These are phyloP conservation scores for Blastomyces percursus DNA, from an alignment of 2,329 filamentous ascomycete genomes.

Conservation along the genomic window DNA sequence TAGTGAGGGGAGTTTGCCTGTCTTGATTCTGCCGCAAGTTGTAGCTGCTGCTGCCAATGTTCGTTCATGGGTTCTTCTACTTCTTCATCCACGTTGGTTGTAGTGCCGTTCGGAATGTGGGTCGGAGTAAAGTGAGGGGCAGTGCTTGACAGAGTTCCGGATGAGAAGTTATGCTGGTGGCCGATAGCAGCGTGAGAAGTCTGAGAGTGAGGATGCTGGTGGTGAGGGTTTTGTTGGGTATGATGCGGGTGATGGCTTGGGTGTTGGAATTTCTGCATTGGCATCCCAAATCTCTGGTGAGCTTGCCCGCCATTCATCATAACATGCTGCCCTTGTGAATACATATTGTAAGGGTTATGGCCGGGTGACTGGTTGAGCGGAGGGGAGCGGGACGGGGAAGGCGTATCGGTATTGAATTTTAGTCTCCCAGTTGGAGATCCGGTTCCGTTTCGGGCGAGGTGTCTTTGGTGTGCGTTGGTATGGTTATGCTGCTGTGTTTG, in stretches of 20 bases:
- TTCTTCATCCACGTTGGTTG: constrained; percentile 44
- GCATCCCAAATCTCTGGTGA: constrained; percentile 40
- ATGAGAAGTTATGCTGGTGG: constrained; percentile 42
- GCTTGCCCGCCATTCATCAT: constrained; percentile 41
- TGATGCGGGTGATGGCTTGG: constrained; percentile 37
- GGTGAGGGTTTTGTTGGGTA: constrained; percentile 33
- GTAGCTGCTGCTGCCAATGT: constrained; percentile 83
- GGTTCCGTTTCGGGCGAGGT: constrained; percentile 36
- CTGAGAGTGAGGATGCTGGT: constrained; percentile 32
- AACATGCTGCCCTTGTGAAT: constrained; percentile 39
- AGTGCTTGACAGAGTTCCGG: constrained; percentile 35
- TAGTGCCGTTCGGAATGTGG: constrained; percentile 51
- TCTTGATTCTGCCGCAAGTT: constrained; percentile 62
- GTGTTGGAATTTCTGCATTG: constrained; percentile 39
- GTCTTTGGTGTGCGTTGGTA: constrained; percentile 34
- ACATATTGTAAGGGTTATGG: constrained; percentile 38
- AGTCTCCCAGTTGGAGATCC: constrained; percentile 36
- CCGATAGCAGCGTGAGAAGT: constrained; percentile 30
- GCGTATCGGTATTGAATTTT: constrained; percentile 38
- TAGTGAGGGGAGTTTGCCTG: constrained; percentile 60
- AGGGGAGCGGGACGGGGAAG: constrained; percentile 40
- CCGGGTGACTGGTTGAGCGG: constrained; percentile 33
- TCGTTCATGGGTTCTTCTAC: constrained; percentile 50
- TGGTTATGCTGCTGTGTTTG: constrained; percentile 21
- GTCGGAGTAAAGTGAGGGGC: constrained; percentile 49